phyloP scores from a whole-genome alignment of 2,329 filamentous ascomycete genomes.

The Nemania bipapillata region DNA sequence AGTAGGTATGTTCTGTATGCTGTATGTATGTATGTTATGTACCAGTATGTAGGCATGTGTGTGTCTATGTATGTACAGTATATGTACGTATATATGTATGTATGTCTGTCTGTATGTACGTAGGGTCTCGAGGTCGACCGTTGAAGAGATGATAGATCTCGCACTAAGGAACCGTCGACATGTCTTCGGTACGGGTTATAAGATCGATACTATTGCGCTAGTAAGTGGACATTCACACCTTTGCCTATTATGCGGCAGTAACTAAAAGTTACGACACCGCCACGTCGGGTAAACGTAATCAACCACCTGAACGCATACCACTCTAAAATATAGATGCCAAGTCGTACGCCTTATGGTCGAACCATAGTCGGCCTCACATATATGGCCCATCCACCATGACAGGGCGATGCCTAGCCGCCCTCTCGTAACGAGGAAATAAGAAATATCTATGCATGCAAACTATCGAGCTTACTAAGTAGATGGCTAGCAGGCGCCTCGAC shows the following conservation, averaged over 20 bases:
- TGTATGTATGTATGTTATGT: too few species aligned
- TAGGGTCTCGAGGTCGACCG: conserved; percentile 12
- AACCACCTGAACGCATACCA: not conserved
- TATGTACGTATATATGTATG: too few species aligned
- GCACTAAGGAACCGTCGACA: conserved; percentile 2
- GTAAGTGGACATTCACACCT: not conserved
- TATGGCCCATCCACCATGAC: conserved; percentile 7
- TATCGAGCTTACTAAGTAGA: too few species aligned
- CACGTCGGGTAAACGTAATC: conserved; percentile 1
- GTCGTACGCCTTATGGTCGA: not conserved
- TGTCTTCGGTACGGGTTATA: not conserved
- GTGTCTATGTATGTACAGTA: too few species aligned
- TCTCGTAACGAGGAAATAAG: not conserved
- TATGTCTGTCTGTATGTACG: not conserved
- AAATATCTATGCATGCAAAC: too few species aligned
- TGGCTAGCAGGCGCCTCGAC: too few species aligned
- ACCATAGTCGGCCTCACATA: conserved; percentile 20
- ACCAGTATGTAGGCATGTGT: too few species aligned
- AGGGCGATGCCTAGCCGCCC: conserved; percentile 16
- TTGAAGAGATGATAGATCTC: conserved; percentile 15
- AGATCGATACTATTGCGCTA: not conserved
- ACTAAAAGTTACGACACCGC: conserved; percentile 1
- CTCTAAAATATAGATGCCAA: conserved; percentile 9
- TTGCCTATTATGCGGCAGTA: not conserved
- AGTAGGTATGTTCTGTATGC: too few species aligned